A percentile compares a stretch with the other conserved stretches of the same genome.
Evolutionary conservation across 106 monocot genomes (phyloP).

Genomic region (Narthecium ossifragum): DNA sequence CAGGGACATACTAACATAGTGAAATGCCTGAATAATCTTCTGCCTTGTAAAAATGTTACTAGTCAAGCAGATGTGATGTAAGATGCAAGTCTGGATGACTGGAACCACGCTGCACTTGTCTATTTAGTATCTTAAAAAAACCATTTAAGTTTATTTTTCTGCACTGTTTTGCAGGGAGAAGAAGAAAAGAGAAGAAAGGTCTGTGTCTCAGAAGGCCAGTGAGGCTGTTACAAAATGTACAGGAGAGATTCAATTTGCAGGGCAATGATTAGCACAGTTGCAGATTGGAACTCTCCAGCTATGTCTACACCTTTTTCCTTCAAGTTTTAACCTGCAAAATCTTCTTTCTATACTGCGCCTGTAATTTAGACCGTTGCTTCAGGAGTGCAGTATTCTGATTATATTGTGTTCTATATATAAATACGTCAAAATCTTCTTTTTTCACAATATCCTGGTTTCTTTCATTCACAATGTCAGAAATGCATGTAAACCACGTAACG

Average conservation of each 20-base stretch:
- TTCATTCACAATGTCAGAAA: no score
- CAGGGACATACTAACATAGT: not conserved
- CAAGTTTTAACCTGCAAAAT: no score
- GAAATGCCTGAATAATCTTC: not conserved
- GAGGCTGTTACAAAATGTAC: constrained; percentile 54
- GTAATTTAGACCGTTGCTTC: no score
- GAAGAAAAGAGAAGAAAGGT: constrained; percentile 72
- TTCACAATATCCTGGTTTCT: no score
- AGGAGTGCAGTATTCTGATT: no score
- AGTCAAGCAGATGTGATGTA: not conserved
- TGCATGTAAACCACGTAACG: no score
- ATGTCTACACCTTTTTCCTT: no score
- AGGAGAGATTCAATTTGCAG: constrained; percentile 28
- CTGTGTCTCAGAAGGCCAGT: constrained; percentile 39
- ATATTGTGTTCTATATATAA: no score
- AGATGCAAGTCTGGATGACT: not conserved
- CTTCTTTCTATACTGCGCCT: no score
- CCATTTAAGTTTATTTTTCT: not conserved
- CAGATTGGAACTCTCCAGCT: no score
- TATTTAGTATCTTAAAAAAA: not conserved
- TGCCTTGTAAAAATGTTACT: not conserved
- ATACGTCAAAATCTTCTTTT: no score
- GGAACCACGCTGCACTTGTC: not conserved
- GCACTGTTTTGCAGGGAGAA: constrained; percentile 44
- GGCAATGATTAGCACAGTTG: no score